A percentile compares a stretch with the other conserved stretches of the same genome.
Evolutionary conservation across 192 early-diverging fungal species (phyloP).

Genomic region (Dimargaris xerosporica): DNA sequence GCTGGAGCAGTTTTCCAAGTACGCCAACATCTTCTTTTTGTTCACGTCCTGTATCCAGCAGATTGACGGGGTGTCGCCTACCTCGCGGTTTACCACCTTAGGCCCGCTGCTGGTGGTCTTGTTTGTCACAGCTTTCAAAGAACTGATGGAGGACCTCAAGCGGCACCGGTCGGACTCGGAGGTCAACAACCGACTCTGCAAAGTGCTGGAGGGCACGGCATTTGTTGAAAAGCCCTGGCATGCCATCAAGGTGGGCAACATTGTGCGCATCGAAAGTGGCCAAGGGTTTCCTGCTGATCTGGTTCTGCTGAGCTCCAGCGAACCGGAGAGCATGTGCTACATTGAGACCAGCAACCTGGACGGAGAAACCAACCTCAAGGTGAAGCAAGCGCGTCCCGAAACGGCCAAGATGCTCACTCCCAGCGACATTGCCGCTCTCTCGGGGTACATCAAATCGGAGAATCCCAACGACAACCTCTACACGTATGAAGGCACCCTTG

Average conservation of each 20-base stretch:
- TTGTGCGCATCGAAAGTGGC: constrained; percentile 74
- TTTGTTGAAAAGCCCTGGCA: constrained; percentile 68
- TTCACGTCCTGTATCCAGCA: constrained; percentile 96
- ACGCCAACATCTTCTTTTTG: constrained; percentile 98
- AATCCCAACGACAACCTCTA: constrained; percentile 93
- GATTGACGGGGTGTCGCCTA: constrained; percentile 88
- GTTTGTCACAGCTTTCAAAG: constrained; percentile 81
- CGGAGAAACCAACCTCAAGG: constrained; percentile 96
- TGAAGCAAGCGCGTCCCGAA: constrained; percentile 83
- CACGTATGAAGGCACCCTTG: constrained; percentile 67
- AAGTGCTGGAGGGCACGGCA: constrained; percentile 35
- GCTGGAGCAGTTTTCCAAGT: constrained; percentile 94
- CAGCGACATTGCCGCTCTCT: constrained; percentile 38
- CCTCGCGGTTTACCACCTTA: constrained; percentile 74
- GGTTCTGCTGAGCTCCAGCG: constrained; percentile 74
- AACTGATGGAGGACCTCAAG: constrained; percentile 83
- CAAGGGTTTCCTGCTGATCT: constrained; percentile 89
- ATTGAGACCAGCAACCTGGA: constrained; percentile 98
- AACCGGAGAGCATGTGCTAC: constrained; percentile 93
- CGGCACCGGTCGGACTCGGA: constrained; percentile 59
- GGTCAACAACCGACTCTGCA: constrained; percentile 47
- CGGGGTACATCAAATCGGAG: constrained; percentile 76
- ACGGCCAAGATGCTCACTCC: constrained; percentile 62
- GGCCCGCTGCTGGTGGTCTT: constrained; percentile 73
- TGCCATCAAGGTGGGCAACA: constrained; percentile 75